Conservation (phyloP, 208 protist genomes). For the Leishmania turanica region DNA sequence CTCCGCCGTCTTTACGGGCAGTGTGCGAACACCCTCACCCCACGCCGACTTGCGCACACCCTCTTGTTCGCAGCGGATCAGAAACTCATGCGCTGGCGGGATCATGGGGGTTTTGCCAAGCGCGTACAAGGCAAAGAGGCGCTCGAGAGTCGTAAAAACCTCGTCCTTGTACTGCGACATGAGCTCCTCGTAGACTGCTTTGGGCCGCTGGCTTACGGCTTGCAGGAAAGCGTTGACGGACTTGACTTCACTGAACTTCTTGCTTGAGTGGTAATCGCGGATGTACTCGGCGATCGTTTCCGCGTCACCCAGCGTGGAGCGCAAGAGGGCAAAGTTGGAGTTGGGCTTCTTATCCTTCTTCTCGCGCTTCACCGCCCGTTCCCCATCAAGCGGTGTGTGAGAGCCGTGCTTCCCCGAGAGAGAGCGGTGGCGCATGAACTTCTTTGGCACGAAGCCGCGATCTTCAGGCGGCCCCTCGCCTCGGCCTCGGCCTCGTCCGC, state of each 20-base stretch:
- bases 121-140: slow-evolving; percentile 63
- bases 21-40: slow-evolving; percentile 27
- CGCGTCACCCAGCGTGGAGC: slow-evolving; percentile 44
- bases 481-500: slow-evolving; percentile 3
- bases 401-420: slow-evolving; percentile 30
- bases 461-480: neutral
- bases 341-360: slow-evolving; percentile 49
- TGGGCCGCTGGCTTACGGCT: slow-evolving; percentile 58
- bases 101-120: slow-evolving; percentile 38
- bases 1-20: slow-evolving; percentile 14
- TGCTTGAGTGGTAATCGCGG: slow-evolving; percentile 42
- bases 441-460: slow-evolving; percentile 10
- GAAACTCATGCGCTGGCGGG: slow-evolving; percentile 74
- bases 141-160: slow-evolving; percentile 57
- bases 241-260: slow-evolving; percentile 53
- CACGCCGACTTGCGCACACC: slow-evolving; percentile 65
- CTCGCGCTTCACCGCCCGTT: slow-evolving; percentile 25
- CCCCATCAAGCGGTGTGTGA: slow-evolving; percentile 19
- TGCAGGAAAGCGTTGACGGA: slow-evolving; percentile 74
- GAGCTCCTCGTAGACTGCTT: slow-evolving; percentile 52
- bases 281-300: slow-evolving; percentile 65
- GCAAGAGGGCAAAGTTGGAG: slow-evolving; percentile 64
- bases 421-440: slow-evolving; percentile 26
- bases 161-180: slow-evolving; percentile 56
- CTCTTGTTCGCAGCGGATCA: slow-evolving; percentile 82